Conservation (phyloP, 129 eudicot species). For the Arctium lappa region DNA sequence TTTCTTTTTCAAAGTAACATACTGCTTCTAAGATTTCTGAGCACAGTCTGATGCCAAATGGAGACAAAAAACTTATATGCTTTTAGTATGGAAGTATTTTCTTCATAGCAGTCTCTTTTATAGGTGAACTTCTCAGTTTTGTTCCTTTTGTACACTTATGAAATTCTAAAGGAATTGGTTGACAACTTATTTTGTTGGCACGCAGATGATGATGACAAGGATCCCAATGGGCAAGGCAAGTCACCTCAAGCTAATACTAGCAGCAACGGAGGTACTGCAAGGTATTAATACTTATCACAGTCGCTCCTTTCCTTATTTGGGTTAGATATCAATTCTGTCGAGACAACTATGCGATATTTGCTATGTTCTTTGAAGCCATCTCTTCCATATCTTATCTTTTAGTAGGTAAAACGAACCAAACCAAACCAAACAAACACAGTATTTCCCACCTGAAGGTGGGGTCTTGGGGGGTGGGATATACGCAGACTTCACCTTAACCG, state of each 20-base stretch:
- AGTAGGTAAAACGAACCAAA: not conserved
- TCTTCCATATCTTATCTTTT: not conserved
- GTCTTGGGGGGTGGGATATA: not conserved
- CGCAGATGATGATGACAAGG: constrained; percentile 12
- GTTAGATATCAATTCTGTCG: not conserved
- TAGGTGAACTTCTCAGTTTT: not conserved
- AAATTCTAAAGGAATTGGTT: constrained; percentile 13
- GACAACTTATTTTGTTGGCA: constrained; percentile 3
- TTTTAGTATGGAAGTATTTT: constrained; percentile 5
- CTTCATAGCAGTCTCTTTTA: not conserved
- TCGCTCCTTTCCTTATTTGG: not conserved
- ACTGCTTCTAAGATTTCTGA: not conserved
- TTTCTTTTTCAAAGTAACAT: not conserved
- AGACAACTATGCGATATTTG: not conserved
- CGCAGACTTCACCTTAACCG: not conserved
- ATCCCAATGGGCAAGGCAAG: not conserved
- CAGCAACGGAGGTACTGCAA: constrained; percentile 18
- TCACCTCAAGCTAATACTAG: constrained; percentile 6
- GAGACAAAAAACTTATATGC: not conserved
- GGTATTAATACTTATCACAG: constrained; percentile 27
- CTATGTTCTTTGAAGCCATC: not conserved
- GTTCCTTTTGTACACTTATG: not conserved
- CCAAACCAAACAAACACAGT: not conserved
- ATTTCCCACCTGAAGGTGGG: not conserved
- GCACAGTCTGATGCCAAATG: not conserved